Base-by-base conservation (phyloP, 495 filamentous ascomycete species). In the Talaromyces liani region DNA sequence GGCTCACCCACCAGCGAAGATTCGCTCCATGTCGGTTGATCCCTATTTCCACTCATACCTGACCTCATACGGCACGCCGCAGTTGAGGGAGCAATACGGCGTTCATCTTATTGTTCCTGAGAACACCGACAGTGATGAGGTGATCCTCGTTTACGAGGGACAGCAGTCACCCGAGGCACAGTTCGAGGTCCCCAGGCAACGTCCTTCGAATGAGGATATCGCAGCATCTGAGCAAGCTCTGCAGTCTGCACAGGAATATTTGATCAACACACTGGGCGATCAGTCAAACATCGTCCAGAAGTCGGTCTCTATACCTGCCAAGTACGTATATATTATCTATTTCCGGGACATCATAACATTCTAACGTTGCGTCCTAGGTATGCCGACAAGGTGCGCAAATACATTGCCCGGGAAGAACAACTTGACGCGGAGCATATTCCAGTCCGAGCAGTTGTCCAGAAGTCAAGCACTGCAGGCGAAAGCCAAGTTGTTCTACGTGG, bases 111-210 rank as follows among this genome's bases (percentile, higher is more conserved):
- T 96, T 9, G 75, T 93, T 20, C 91, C 92, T 0, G 85, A 90
- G 22, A 78, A 85, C 2, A 80, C 87, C 45, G 72, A 85, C 41
- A 80, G 81, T 58, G 72, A 79, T 0, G 84, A 91, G n/a, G 78
- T 96, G 22, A 80, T 96, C 39, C 81, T 97, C 31, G 89, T 97
- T 9, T 96, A 91, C 67, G 93, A 97, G 71, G 92, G 89, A 22
- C 75, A 81, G 2, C 75, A 77, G 22, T 77, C 82, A 33, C 72
- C 78, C 0, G 78, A 79, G 12, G 69, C 84, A 25, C 74, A 80
- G 7, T 93, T 91, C 67, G 78, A 91, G 67, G 73, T 95, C 55
- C 89, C 93, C 4, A 77, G 80, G 39, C 81, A 83, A 63, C 82
- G 82, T 24, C 87, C 87, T 25, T 82, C 80, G 18, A 71, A 82